Conservation (phyloP, 73 alveolate genomes). For the Uronychia binucleata region DNA sequence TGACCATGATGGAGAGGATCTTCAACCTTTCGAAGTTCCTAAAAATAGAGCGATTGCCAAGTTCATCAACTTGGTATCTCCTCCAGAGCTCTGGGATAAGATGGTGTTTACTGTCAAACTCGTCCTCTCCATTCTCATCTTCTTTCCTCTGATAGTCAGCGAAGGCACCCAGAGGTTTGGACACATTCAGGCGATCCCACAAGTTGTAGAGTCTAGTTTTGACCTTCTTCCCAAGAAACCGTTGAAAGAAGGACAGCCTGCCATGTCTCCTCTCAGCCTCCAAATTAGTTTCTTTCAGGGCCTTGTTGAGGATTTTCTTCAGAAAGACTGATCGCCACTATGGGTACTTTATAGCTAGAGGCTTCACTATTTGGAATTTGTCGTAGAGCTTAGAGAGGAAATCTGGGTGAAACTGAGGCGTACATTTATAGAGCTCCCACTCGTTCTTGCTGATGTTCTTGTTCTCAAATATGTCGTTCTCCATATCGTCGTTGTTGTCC, state of each 20-base stretch:
- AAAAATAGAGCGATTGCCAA: not conserved
- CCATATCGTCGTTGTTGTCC: not conserved
- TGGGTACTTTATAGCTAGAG: not conserved
- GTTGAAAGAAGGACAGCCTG: not conserved
- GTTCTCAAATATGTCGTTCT: not conserved
- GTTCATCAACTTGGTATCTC: constrained; percentile 11
- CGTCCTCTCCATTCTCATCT: not conserved
- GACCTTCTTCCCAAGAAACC: not conserved
- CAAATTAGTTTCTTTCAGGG: constrained; percentile 3
- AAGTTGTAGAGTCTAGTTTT: not conserved
- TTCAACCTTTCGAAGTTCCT: constrained; percentile 9
- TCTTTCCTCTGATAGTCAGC: not conserved
- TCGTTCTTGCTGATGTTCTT: not conserved
- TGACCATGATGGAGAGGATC: not conserved
- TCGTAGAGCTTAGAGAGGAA: not conserved
- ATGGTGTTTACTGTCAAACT: not conserved
- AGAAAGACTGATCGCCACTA: not conserved
- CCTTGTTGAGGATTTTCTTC: not conserved
- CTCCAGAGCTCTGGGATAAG: not conserved
- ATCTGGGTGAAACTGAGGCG: not conserved
- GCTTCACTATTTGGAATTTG: not conserved
- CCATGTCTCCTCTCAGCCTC: not conserved
- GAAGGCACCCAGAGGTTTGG: constrained; percentile 7
- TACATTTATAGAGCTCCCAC: not conserved
- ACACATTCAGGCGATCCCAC: constrained; percentile 3